Conservation (phyloP, 1,284 basidiomycete genomes). For the Taiwanofungus camphoratus region DNA sequence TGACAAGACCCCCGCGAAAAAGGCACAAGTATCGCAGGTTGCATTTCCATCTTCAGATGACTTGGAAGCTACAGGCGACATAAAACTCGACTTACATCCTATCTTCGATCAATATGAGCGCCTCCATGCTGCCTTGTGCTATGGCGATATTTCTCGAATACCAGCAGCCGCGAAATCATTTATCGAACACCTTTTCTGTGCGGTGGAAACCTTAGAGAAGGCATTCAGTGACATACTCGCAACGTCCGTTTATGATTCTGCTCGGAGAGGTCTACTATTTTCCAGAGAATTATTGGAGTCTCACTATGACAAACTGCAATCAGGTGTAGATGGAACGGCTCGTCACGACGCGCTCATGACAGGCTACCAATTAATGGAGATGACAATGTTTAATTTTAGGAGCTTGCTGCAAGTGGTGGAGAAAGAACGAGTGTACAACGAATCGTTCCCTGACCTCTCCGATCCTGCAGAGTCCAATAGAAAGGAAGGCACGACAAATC, state of each 20-base stretch:
- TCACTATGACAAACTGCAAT: constrained; percentile 4
- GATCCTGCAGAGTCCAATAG: neutral
- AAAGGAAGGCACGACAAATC: neutral
- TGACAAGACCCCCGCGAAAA: too few species aligned
- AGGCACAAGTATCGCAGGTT: too few species aligned
- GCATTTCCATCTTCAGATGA: too few species aligned
- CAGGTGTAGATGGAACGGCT: neutral
- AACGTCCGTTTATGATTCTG: constrained; percentile 3
- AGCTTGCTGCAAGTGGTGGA: constrained; percentile 4
- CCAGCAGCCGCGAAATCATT: neutral
- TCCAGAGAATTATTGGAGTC: constrained; percentile 1
- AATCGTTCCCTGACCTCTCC: neutral
- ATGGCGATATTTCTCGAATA: neutral
- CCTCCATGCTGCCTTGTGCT: constrained; percentile 1
- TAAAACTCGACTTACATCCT: neutral
- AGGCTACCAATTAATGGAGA: constrained; percentile 7
- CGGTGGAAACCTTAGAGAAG: neutral
- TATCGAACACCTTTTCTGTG: neutral
- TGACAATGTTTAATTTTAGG: constrained; percentile 5
- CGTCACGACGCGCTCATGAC: neutral
- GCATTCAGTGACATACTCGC: neutral
- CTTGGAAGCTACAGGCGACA: neutral
- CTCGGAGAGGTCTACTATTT: neutral
- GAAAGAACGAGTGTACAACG: neutral
- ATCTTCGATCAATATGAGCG: neutral